Conservation (phyloP, 257 asterid genomes). For the Petunia axillaris region DNA sequence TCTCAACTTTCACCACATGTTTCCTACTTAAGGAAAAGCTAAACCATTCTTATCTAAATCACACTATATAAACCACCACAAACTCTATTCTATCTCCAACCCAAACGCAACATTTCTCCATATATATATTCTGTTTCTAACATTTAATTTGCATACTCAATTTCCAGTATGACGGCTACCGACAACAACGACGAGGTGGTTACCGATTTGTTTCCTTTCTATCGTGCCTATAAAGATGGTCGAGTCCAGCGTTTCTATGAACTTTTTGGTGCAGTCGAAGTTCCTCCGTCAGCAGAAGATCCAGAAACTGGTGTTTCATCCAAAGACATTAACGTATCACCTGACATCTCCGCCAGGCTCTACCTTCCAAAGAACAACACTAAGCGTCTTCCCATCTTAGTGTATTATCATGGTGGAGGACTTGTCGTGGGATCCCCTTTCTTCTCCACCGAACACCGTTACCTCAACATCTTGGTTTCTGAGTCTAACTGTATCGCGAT, state of each 20-base stretch:
- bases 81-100: too few relatives aligned
- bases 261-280: not conserved
- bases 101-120: too few relatives aligned
- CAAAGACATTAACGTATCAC: slow-evolving; percentile 40
- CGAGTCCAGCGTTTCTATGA: slow-evolving; percentile 40
- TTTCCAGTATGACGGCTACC: not conserved
- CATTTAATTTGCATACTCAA: too few relatives aligned
- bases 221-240: slow-evolving; percentile 47
- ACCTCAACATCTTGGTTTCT: slow-evolving; percentile 45
- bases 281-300: slow-evolving; percentile 40
- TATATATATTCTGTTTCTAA: too few relatives aligned
- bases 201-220: slow-evolving; percentile 32
- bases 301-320: slow-evolving; percentile 44
- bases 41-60: too few relatives aligned
- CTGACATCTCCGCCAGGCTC: slow-evolving; percentile 47
- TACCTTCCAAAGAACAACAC: slow-evolving; percentile 44
- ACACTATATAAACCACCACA: too few relatives aligned
- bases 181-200: not conserved
- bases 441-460: slow-evolving; percentile 35
- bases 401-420: slow-evolving; percentile 58
- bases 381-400: slow-evolving; percentile 34
- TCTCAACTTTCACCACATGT: too few relatives aligned
- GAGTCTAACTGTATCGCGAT: slow-evolving; percentile 47
- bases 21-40: too few relatives aligned
- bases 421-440: slow-evolving; percentile 45